phyloP scores from a whole-genome alignment of 1,284 basidiomycete genomes.

The Trametes polyzona region DNA sequence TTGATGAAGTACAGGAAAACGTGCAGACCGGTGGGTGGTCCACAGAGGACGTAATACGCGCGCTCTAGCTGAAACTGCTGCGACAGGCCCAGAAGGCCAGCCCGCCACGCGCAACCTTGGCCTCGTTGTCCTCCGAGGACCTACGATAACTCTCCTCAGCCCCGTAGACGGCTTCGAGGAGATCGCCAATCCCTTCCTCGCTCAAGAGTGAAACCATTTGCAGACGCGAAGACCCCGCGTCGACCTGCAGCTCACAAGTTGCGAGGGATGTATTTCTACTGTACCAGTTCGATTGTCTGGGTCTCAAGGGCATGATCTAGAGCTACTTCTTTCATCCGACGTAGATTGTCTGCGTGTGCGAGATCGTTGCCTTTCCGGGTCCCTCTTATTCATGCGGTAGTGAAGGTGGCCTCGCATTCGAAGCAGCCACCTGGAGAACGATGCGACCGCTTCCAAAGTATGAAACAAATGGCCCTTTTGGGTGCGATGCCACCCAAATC shows the following conservation, averaged over 20 bases:
- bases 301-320: not conserved
- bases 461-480: too few relatives aligned
- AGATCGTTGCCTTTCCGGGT: too few relatives aligned
- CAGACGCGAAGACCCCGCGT: not conserved
- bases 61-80: constrained; percentile 7
- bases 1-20: constrained; percentile 87
- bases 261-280: constrained; percentile 4
- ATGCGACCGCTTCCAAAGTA: too few relatives aligned
- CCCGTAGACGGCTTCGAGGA: constrained; percentile 93
- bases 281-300: not conserved
- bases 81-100: constrained; percentile 56
- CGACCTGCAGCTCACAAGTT: not conserved
- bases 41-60: constrained; percentile 12
- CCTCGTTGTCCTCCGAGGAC: constrained; percentile 87
- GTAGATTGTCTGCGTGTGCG: too few relatives aligned
- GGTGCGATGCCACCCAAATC: too few relatives aligned
- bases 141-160: constrained; percentile 90
- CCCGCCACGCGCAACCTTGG: constrained; percentile 74
- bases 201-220: constrained; percentile 42
- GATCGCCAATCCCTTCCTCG: constrained; percentile 82
- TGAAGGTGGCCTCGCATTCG: too few relatives aligned
- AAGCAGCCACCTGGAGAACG: too few relatives aligned
- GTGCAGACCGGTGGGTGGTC: constrained; percentile 56
- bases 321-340: not conserved
- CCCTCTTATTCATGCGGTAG: too few relatives aligned